Evolutionary conservation across 495 filamentous ascomycete species (phyloP).

Genomic region (Bacidia rubella): DNA sequence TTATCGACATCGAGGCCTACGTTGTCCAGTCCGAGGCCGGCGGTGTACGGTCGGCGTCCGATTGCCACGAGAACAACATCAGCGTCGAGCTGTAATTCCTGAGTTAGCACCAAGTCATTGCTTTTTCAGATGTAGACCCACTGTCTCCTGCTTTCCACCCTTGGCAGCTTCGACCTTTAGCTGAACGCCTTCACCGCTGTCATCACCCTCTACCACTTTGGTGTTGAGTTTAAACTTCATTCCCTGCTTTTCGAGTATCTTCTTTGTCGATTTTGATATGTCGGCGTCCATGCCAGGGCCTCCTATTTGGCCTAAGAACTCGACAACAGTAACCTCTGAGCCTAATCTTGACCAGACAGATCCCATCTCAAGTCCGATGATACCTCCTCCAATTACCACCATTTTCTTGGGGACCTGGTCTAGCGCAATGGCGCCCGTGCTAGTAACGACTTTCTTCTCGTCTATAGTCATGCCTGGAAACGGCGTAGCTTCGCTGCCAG

Average conservation of each 20-base stretch:
- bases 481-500: slow-evolving; percentile 83
- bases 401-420: slow-evolving; percentile 91
- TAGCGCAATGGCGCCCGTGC: slow-evolving; percentile 84
- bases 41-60: slow-evolving; percentile 87
- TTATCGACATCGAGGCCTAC: slow-evolving; percentile 91
- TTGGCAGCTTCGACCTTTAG: slow-evolving; percentile 84
- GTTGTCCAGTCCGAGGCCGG: slow-evolving; percentile 82
- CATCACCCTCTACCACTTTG: slow-evolving; percentile 81
- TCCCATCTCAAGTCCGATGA: slow-evolving; percentile 98
- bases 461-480: slow-evolving; percentile 94
- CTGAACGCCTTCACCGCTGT: slow-evolving; percentile 57
- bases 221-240: slow-evolving; percentile 97
- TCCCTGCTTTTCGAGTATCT: slow-evolving; percentile 89
- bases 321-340: slow-evolving; percentile 88
- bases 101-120: background rate
- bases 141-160: slow-evolving; percentile 85
- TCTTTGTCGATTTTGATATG: slow-evolving; percentile 82
- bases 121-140: slow-evolving; percentile 26
- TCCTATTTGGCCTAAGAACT: slow-evolving; percentile 92
- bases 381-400: slow-evolving; percentile 95
- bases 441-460: slow-evolving; percentile 92
- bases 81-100: slow-evolving; percentile 57
- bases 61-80: slow-evolving; percentile 97
- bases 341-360: slow-evolving; percentile 95
- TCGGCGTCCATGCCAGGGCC: slow-evolving; percentile 96